Percentiles rank a stretch among this genome's conserved stretches.
Conservation (phyloP, 257 asterid genomes). For the Marsdenia floribunda region DNA sequence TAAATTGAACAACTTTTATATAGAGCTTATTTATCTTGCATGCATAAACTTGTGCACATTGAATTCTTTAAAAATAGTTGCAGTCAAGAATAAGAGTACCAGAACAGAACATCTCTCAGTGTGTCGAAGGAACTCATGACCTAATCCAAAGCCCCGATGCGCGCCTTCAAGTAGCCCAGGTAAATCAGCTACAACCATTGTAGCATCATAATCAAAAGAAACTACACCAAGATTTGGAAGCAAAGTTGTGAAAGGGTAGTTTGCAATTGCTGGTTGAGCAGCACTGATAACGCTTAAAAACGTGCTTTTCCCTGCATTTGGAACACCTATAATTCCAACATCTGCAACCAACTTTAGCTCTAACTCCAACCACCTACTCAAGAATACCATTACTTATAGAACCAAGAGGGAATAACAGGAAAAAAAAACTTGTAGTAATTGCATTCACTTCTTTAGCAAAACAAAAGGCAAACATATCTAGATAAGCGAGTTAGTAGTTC, state of each 20-base stretch:
- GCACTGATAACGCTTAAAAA: constrained; percentile 88
- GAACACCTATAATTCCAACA: constrained; percentile 94
- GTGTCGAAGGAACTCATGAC: constrained; percentile 94
- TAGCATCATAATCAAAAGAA: constrained; percentile 76
- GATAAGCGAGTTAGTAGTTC: background rate
- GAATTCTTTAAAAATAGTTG: background rate
- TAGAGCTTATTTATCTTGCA: background rate
- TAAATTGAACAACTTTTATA: background rate
- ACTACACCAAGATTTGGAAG: constrained; percentile 99
- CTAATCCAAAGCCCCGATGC: constrained; percentile 93
- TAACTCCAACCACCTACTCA: constrained; percentile 87
- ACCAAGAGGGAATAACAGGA: background rate
- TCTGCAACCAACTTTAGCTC: constrained; percentile 97
- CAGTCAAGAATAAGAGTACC: constrained; percentile 35
- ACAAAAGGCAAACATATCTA: background rate
- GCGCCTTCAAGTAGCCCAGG: constrained; percentile 98
- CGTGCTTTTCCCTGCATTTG: constrained; percentile 99
- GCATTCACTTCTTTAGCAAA: background rate
- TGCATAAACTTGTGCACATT: background rate
- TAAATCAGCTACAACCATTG: constrained; percentile 89
- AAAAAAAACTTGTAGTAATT: background rate
- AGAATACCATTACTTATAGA: constrained; percentile 17
- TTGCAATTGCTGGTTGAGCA: constrained; percentile 87
- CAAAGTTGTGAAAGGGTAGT: constrained; percentile 94
- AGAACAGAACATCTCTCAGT: constrained; percentile 92